These are phyloP conservation scores for Lomentospora prolificans DNA, from an alignment of 2,329 filamentous ascomycete species.

Conservation along the genomic window DNA sequence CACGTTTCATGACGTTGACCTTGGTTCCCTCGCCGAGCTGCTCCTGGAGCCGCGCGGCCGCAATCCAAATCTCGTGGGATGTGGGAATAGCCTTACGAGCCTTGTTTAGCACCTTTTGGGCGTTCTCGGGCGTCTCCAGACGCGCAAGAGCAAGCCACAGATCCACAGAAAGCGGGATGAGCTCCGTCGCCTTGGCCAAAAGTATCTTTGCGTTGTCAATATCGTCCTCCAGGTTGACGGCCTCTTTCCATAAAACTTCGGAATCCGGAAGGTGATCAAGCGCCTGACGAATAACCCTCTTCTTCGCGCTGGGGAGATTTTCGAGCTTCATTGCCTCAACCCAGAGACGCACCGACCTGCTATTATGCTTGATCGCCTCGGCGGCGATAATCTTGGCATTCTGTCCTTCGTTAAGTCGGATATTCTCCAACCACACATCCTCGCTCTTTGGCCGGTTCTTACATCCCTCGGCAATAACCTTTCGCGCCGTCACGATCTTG, in stretches of 20 bases:
- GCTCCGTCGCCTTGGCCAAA: conserved; percentile 88
- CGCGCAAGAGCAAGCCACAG: conserved; percentile 90
- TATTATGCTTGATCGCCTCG: conserved; percentile 85
- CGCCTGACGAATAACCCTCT: conserved; percentile 84
- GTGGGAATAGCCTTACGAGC: conserved; percentile 90
- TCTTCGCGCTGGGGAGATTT: conserved; percentile 71
- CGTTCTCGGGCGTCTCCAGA: conserved; percentile 80
- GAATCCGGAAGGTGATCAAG: conserved; percentile 90
- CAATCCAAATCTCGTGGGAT: conserved; percentile 94
- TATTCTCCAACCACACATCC: conserved; percentile 93
- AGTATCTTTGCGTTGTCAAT: conserved; percentile 78
- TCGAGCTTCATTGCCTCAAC: conserved; percentile 93
- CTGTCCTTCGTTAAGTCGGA: conserved; percentile 79
- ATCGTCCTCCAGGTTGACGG: conserved; percentile 90
- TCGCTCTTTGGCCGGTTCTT: conserved; percentile 88
- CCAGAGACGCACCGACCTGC: conserved; percentile 82
- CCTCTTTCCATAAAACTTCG: conserved; percentile 94
- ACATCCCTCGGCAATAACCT: conserved; percentile 79
- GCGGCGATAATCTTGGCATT: conserved; percentile 96
- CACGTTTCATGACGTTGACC: conserved; percentile 90
- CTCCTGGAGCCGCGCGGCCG: conserved; percentile 82
- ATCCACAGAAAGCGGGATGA: conserved; percentile 88
- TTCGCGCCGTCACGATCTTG: conserved; percentile 80
- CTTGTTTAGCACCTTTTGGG: conserved; percentile 89
- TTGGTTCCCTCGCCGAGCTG: conserved; percentile 69